A percentile compares a stretch with the other conserved stretches of the same genome.
These are phyloP conservation scores for Globisporangium iwayamae DNA, from an alignment of 352 stramenopile genomes.

Conservation along the genomic window DNA sequence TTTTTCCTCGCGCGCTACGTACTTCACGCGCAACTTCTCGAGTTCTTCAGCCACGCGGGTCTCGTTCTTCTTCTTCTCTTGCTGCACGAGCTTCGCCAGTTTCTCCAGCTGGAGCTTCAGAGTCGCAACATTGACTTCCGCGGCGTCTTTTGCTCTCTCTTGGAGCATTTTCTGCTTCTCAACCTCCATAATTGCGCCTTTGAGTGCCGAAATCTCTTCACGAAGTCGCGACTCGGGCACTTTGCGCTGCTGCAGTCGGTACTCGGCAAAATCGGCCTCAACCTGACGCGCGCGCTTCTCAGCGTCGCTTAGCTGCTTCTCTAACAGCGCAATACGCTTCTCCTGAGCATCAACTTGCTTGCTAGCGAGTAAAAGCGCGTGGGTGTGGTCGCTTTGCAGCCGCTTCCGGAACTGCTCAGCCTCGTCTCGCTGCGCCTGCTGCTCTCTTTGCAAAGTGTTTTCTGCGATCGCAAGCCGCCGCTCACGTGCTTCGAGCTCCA, in stretches of 20 bases:
- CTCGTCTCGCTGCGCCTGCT: constrained; percentile 53
- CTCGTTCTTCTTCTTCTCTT: constrained; percentile 75
- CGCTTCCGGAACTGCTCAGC: constrained; percentile 46
- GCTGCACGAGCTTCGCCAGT: constrained; percentile 42
- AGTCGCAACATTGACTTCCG: constrained; percentile 30
- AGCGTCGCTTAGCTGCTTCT: constrained; percentile 39
- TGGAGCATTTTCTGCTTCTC: constrained; percentile 57
- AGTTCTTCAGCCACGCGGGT: constrained; percentile 55
- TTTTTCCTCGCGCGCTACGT: constrained; percentile 73
- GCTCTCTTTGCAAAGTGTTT: constrained; percentile 47
- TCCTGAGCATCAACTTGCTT: constrained; percentile 55
- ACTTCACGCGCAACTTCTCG: constrained; percentile 79
- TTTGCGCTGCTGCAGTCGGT: constrained; percentile 69
- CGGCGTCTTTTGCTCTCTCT: constrained; percentile 33
- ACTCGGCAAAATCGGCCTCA: constrained; percentile 66
- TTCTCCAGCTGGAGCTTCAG: constrained; percentile 61
- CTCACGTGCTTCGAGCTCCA: constrained; percentile 58
- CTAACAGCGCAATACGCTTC: constrained; percentile 32
- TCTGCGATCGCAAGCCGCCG: constrained; percentile 54
- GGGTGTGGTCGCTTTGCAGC: constrained; percentile 60
- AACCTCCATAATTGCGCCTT: constrained; percentile 47
- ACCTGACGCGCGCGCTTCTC: constrained; percentile 52
- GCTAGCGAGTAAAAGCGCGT: constrained; percentile 48
- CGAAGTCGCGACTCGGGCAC: constrained; percentile 62
- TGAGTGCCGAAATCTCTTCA: constrained; percentile 66